A percentile compares a stretch with the other conserved stretches of the same genome.
Conservation (phyloP, 2,329 filamentous ascomycete species). For the Cadophora sp. region DNA sequence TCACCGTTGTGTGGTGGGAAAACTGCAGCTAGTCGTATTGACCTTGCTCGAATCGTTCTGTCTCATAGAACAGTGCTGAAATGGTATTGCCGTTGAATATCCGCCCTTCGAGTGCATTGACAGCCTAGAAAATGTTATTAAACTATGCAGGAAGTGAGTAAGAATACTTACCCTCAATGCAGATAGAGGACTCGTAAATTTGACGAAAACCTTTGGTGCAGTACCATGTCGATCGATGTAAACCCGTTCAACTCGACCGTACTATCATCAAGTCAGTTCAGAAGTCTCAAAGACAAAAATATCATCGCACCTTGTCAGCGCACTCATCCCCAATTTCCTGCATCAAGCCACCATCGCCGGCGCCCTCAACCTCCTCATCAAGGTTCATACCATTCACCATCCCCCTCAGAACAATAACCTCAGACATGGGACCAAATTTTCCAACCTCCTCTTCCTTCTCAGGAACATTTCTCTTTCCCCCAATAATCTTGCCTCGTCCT, state of each 20-base stretch:
- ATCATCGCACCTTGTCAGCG: constrained; percentile 69
- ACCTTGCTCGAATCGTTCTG: constrained; percentile 80
- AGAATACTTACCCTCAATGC: constrained; percentile 74
- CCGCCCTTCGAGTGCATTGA: constrained; percentile 86
- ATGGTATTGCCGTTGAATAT: constrained; percentile 90
- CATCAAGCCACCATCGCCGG: constrained; percentile 69
- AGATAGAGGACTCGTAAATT: constrained; percentile 86
- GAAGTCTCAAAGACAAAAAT: neutral
- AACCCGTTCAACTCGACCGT: constrained; percentile 82
- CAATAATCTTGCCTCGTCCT: constrained; percentile 80
- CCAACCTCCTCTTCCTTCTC: constrained; percentile 51
- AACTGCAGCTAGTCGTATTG: constrained; percentile 51
- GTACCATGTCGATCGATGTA: constrained; percentile 70
- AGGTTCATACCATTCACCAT: constrained; percentile 90
- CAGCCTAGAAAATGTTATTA: constrained; percentile 63
- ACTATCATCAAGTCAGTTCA: constrained; percentile 56
- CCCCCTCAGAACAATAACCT: constrained; percentile 80
- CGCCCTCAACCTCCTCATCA: constrained; percentile 73
- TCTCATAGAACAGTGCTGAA: constrained; percentile 80
- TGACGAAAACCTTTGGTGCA: constrained; percentile 80
- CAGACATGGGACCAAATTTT: constrained; percentile 76
- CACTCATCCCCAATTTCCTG: constrained; percentile 98
- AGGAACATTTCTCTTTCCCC: constrained; percentile 65
- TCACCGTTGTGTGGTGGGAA: neutral
- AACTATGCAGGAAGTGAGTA: neutral